These are phyloP conservation scores for Colletotrichum sp. DNA, from an alignment of 2,329 filamentous ascomycete species.

Conservation along the genomic window DNA sequence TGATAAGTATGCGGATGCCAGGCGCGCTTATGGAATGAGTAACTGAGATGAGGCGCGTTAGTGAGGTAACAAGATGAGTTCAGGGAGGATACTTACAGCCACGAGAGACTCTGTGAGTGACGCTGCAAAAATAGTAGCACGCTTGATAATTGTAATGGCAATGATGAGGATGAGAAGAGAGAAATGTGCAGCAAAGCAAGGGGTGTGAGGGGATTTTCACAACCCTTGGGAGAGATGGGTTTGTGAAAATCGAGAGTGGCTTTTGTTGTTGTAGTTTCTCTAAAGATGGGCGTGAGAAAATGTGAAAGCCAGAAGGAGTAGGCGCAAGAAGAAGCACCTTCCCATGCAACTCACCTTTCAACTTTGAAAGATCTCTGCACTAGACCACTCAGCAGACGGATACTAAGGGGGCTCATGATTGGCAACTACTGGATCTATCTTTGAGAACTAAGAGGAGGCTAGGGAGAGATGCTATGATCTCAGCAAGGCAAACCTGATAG, in stretches of 20 bases:
- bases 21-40: not conserved
- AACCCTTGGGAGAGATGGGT: not conserved
- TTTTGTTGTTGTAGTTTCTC: not conserved
- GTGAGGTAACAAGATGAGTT: not conserved
- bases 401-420: not conserved
- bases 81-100: not conserved
- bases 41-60: not conserved
- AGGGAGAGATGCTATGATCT: not conserved
- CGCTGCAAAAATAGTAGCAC: not conserved
- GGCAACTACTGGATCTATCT: not conserved
- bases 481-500: not conserved
- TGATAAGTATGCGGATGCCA: not conserved
- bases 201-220: not conserved
- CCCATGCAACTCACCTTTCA: not conserved
- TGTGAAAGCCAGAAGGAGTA: not conserved
- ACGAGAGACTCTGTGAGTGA: not conserved
- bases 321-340: not conserved
- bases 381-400: not conserved
- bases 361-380: not conserved
- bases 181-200: not conserved
- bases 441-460: not conserved
- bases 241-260: not conserved
- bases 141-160: not conserved
- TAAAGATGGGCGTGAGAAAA: not conserved
- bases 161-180: not conserved